Percentiles rank a stretch among this genome's conserved stretches.
Conservation (phyloP, 805 yeast genomes). For the Nakazawaea ambrosiae region DNA sequence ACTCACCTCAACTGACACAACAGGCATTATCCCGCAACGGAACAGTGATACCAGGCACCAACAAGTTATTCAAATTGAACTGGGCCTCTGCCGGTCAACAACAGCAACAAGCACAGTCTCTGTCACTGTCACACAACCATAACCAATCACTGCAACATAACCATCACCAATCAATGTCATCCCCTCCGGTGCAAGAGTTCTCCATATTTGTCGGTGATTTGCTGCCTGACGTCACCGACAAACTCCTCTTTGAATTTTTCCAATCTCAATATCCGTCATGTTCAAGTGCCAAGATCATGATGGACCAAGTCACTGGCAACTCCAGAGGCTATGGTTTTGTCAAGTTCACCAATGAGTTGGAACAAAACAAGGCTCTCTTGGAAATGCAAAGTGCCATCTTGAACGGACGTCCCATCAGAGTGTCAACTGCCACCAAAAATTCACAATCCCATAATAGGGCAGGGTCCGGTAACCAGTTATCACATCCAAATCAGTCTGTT, state of each 20-base stretch:
- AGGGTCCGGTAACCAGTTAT: not conserved
- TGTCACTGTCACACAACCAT: constrained; percentile 1
- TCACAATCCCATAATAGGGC: not conserved
- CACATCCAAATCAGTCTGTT: no score
- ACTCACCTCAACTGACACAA: constrained; percentile 50
- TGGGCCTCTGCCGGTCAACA: constrained; percentile 54
- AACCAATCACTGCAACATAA: constrained; percentile 6
- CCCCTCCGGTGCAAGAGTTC: constrained; percentile 30
- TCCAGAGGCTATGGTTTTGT: constrained; percentile 89
- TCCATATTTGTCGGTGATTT: constrained; percentile 86
- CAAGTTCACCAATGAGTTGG: constrained; percentile 58
- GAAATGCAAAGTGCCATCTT: constrained; percentile 79
- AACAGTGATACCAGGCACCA: constrained; percentile 57
- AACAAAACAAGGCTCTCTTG: constrained; percentile 62
- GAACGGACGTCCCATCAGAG: constrained; percentile 71
- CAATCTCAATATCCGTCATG: constrained; percentile 66
- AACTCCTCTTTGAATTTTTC: constrained; percentile 56
- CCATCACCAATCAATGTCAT: constrained; percentile 3
- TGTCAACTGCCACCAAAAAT: constrained; percentile 53
- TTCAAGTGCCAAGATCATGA: constrained; percentile 70
- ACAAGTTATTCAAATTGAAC: constrained; percentile 59
- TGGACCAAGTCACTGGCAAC: constrained; percentile 60
- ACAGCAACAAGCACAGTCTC: constrained; percentile 10
- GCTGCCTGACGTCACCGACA: constrained; percentile 66
- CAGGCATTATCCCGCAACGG: constrained; percentile 65